Evolutionary conservation across 2,329 filamentous ascomycete genomes (phyloP).

Genomic region (Epichloe festucae): DNA sequence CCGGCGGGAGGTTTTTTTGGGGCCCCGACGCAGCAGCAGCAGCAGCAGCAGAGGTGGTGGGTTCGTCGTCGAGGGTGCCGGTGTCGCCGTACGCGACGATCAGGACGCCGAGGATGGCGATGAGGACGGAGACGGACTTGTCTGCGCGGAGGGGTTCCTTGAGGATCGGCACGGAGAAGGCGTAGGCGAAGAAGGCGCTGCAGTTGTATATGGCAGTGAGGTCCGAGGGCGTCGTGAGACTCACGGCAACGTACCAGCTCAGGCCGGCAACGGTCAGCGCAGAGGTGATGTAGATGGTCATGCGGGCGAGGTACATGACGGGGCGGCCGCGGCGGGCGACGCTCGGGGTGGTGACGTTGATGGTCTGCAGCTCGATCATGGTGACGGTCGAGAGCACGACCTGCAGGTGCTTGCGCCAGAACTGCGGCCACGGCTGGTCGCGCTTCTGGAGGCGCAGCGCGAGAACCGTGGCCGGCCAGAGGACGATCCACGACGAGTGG

Average conservation of each 20-base stretch:
- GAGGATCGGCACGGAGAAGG: constrained; percentile 82
- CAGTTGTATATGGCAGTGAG: constrained; percentile 98
- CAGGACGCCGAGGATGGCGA: constrained; percentile 82
- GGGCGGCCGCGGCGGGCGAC: constrained; percentile 27
- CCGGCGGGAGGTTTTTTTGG: constrained; percentile 22
- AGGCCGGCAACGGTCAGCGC: constrained; percentile 82
- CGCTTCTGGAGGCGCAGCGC: constrained; percentile 70
- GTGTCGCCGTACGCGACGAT: constrained; percentile 90
- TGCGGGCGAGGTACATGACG: constrained; percentile 59
- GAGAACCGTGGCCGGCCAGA: constrained; percentile 77
- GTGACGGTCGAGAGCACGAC: constrained; percentile 44
- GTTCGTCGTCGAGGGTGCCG: constrained; percentile 28
- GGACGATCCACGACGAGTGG: constrained; percentile 80
- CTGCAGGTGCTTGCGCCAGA: constrained; percentile 58
- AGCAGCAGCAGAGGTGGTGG: constrained; percentile 19
- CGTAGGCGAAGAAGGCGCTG: constrained; percentile 96
- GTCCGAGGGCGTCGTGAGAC: constrained; percentile 83
- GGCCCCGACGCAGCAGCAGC: not conserved
- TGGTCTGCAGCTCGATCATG: constrained; percentile 73
- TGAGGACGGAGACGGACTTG: constrained; percentile 74
- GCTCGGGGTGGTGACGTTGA: constrained; percentile 45
- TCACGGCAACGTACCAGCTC: constrained; percentile 92
- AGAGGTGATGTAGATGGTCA: constrained; percentile 70
- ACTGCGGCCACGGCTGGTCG: constrained; percentile 65
- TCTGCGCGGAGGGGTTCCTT: constrained; percentile 71